Evolutionary conservation across 495 filamentous ascomycete genomes (phyloP), one percentile per base, ranked within the genome.

Genomic region (Saxispiralis lemnorum): DNA sequence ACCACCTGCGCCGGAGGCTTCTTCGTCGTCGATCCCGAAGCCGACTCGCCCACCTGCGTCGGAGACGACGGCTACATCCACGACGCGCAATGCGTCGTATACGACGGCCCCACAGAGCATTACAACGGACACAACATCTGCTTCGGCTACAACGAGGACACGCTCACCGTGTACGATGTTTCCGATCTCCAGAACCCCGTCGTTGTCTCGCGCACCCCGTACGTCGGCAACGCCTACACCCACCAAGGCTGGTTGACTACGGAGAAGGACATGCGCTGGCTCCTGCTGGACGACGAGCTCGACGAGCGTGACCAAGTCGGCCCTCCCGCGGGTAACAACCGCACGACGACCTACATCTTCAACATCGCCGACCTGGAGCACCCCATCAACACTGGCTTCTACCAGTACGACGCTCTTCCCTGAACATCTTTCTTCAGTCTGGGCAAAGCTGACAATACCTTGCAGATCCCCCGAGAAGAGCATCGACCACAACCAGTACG

Each of bases 401-500:
- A 69, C 58, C 60, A 66, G 57, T 51, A 10, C 24, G 24, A 5
- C 24, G 4, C 24, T 28, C 24, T 4, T 28, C 24, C 24, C 24
- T 28, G 5, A 4, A 9, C 24, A 9, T 28, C 24, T n/a, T n/a
- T n/a, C n/a, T n/a, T 4, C 24, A 28, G 24, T 9, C 24, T 4
- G 4, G 5, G 24, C 24, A 5, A 28, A 28, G 5, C 9, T 28
- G 5, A 28, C 24, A 28, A n/a, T n/a, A n/a, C n/a, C n/a, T n/a
- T n/a, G n/a, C 24, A 28, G 24, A 47, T 19, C 38, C 9, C 19
- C 14, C 7, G 21, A 15, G 7, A 24, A 30, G 12, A 14, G 11
- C 30, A 71, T 77, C 46, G 73, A 77, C 55, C 73, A 77, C 57
- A 76, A 76, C 56, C 72, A 75, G 53, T 77, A 76, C 50, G 58